Percentiles rank a stretch among this genome's conserved stretches.
These are phyloP conservation scores for Globisporangium spinosum DNA, from an alignment of 352 stramenopile species.

Conservation along the genomic window DNA sequence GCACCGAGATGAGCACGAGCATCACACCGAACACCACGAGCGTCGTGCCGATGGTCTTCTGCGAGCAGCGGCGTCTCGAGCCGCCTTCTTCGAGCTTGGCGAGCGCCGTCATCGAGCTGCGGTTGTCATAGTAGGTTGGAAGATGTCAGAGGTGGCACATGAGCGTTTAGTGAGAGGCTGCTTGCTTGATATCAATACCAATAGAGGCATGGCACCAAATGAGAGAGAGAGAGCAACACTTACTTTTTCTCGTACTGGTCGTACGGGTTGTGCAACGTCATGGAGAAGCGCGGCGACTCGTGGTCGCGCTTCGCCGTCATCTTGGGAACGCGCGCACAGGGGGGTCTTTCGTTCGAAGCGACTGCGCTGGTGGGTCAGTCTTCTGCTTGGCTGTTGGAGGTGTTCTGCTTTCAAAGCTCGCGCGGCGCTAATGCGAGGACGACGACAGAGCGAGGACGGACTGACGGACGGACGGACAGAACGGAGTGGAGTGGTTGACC, in stretches of 20 bases:
- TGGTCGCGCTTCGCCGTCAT: slow-evolving; percentile 7
- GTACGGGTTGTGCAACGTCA: slow-evolving; percentile 16
- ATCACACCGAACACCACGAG: slow-evolving; percentile 31
- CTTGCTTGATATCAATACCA: not conserved
- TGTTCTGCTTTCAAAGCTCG: not conserved
- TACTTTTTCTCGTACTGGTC: slow-evolving; percentile 17
- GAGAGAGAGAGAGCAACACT: not conserved
- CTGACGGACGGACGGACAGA: not conserved
- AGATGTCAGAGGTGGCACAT: not conserved
- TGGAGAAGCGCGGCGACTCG: slow-evolving; percentile 20
- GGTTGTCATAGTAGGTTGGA: not conserved
- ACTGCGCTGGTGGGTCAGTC: not conserved
- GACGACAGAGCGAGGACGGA: not conserved
- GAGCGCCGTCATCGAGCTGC: slow-evolving; percentile 14
- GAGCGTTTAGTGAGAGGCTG: not conserved
- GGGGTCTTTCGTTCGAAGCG: not conserved
- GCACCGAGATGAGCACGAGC: slow-evolving; percentile 35
- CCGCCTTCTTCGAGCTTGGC: slow-evolving; percentile 17
- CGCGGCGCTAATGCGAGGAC: not conserved
- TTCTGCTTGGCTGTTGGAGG: not conserved
- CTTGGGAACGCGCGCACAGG: no score
- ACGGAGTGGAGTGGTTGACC: not conserved
- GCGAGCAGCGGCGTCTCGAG: slow-evolving; percentile 34
- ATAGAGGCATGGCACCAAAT: not conserved
- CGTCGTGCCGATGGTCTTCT: slow-evolving; percentile 30